Base-by-base conservation (phyloP, 1,284 basidiomycete species). In the Calocybe gambosa region DNA sequence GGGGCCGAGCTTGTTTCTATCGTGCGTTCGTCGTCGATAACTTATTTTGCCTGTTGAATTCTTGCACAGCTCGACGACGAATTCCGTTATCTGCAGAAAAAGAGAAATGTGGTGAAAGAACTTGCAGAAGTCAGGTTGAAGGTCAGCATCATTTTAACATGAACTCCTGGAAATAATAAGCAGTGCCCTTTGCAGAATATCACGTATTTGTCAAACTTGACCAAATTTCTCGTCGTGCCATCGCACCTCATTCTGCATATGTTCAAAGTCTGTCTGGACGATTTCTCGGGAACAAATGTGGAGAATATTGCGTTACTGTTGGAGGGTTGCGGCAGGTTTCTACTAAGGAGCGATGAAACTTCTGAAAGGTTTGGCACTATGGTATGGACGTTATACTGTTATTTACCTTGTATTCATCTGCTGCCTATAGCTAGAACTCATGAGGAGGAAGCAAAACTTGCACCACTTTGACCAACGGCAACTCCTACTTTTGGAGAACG, bases 261-360 rank as follows among this genome's bases (percentile, higher is more conserved):
- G 53, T 88, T 96, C 72, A 98, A 98, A 78, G 90, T 95, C 39
- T 96, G 92, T 64, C 69, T 99, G 56, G 95, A 98, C 60, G 93
- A 98, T 62, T 93, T 99, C 60, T 85, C 85, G 3, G 88, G 87
- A 0, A 83, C 83, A 25, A 98, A 97, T 60, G 80, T 99, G 35
- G 96, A 99, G 58, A 96, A 93, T 59, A 76, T 98, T 16, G 90
- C 94, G 13, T 77, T 93, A 51, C 69, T 99, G 2, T 71, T 99
- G 37, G 96, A 99, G 66, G 89, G 88, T 0, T 99, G 96, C 61
- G 96, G 96, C 0, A 75, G 96, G 19, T 99, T 92, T 63, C 68
- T 99, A 26, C 69, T 99, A 19, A 78, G 93, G 45, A 88, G 81
- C 50, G 89, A 95, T 50, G 89, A 90, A 12, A 99, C 96, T 0